phyloP scores from a whole-genome alignment of 1,139 yeast species.

The Scheffersomyces stambukii region DNA sequence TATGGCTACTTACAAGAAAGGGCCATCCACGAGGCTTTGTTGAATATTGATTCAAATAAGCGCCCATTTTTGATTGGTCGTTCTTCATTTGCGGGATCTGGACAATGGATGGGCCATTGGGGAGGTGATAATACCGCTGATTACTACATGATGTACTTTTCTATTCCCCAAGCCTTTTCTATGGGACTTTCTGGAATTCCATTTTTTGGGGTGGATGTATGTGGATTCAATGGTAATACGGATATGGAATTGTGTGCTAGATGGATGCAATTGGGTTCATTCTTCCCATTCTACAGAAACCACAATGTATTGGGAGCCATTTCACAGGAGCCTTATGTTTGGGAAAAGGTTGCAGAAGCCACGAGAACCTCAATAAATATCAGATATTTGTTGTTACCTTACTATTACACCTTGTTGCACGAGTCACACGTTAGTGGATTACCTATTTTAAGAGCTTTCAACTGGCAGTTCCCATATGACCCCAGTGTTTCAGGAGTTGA shows the following conservation, averaged over 20 bases:
- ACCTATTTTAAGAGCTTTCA: constrained; percentile 18
- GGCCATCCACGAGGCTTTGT: constrained; percentile 17
- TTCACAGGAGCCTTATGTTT: constrained; percentile 20
- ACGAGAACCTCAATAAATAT: constrained; percentile 16
- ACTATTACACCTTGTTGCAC: constrained; percentile 18
- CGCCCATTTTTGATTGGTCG: constrained; percentile 20
- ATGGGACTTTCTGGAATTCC: constrained; percentile 20
- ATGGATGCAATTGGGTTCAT: constrained; percentile 23
- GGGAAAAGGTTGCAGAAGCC: constrained; percentile 18
- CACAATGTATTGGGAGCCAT: constrained; percentile 18
- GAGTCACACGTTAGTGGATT: constrained; percentile 19
- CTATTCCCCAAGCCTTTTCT: constrained; percentile 20
- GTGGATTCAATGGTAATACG: constrained; percentile 21
- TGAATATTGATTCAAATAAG: constrained; percentile 14
- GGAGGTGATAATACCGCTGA: constrained; percentile 21
- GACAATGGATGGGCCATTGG: constrained; percentile 19
- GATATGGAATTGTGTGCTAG: constrained; percentile 20
- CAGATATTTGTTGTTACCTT: constrained; percentile 19
- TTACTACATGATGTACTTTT: constrained; percentile 17
- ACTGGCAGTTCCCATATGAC: constrained; percentile 19
- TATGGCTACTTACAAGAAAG: constrained; percentile 17
- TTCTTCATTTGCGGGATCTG: constrained; percentile 19
- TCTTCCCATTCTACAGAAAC: constrained; percentile 22
- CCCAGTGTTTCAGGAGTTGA: constrained; percentile 14
- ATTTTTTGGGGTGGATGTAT: constrained; percentile 21